These are phyloP conservation scores for Juncus inflexus DNA, from an alignment of 176 grass and related monocot species.

Conservation along the genomic window DNA sequence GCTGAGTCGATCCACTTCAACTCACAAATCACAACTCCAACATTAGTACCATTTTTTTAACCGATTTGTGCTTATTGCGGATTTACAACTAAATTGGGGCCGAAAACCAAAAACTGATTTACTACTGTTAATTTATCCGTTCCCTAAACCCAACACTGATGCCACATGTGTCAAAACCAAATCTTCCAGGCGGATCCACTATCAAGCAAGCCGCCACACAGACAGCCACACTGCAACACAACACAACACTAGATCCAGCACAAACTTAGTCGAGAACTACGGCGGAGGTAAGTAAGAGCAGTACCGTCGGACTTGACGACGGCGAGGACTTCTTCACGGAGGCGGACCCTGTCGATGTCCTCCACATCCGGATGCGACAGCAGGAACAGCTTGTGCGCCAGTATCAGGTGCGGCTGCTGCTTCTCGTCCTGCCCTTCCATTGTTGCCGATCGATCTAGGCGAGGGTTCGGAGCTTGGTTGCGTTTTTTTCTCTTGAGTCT, in stretches of 20 bases:
- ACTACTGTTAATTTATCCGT: too few species aligned
- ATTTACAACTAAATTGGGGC: too few species aligned
- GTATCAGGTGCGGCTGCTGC: conserved; percentile 68
- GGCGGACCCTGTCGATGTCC: conserved; percentile 86
- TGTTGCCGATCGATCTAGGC: background rate
- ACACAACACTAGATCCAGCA: background rate
- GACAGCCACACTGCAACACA: background rate
- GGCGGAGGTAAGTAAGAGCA: background rate
- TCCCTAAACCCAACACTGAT: background rate
- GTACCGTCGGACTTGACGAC: conserved; percentile 75
- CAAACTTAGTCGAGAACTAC: background rate
- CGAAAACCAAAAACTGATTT: too few species aligned
- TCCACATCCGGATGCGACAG: conserved; percentile 70
- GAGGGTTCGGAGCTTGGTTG: background rate
- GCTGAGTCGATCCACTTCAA: too few species aligned
- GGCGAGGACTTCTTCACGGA: conserved; percentile 71
- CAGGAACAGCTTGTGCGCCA: conserved; percentile 87
- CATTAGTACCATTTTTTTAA: too few species aligned
- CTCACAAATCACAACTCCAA: too few species aligned
- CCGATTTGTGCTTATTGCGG: too few species aligned
- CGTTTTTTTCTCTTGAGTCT: conserved; percentile 9
- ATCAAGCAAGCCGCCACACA: background rate
- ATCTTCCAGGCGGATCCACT: background rate
- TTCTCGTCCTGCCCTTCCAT: conserved; percentile 50
- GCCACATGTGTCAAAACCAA: background rate